These are phyloP conservation scores for Colletotrichum cuscutae DNA, from an alignment of 2,329 filamentous ascomycete genomes.

Conservation along the genomic window DNA sequence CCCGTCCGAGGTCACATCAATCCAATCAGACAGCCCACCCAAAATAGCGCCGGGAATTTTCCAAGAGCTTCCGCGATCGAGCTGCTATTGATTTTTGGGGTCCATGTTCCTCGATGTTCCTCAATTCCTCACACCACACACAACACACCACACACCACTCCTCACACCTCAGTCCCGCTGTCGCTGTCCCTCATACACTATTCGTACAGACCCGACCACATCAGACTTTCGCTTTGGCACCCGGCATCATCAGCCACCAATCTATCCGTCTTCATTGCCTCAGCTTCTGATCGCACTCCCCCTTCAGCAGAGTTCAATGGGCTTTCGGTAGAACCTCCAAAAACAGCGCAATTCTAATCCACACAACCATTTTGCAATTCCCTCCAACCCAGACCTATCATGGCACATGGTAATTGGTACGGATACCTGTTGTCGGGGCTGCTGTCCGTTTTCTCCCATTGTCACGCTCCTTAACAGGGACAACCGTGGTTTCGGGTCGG, in stretches of 20 bases:
- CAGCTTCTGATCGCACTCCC: neutral
- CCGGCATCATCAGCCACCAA: neutral
- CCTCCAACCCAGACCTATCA: neutral
- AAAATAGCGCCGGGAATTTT: slow-evolving; percentile 32
- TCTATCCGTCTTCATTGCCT: neutral
- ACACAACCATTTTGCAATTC: neutral
- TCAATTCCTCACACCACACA: neutral
- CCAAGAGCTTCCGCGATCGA: slow-evolving; percentile 29
- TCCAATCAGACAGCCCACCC: slow-evolving; percentile 8
- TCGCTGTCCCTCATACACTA: no score
- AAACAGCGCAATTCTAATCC: neutral
- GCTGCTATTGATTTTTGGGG: slow-evolving; percentile 25
- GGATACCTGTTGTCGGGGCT: neutral
- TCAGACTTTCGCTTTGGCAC: neutral
- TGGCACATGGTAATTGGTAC: neutral
- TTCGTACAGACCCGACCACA: no score
- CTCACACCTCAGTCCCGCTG: no score
- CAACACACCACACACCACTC: no score
- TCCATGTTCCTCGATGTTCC: slow-evolving; percentile 7
- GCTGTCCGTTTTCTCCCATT: slow-evolving; percentile 1
- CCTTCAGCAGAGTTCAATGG: neutral
- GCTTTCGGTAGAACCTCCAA: neutral
- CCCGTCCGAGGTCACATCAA: slow-evolving; percentile 1
- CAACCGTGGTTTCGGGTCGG: slow-evolving; percentile 15
- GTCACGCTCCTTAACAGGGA: slow-evolving; percentile 8